These are phyloP conservation scores for Blastomyces parvus DNA, from an alignment of 2,329 filamentous ascomycete genomes.

Conservation along the genomic window DNA sequence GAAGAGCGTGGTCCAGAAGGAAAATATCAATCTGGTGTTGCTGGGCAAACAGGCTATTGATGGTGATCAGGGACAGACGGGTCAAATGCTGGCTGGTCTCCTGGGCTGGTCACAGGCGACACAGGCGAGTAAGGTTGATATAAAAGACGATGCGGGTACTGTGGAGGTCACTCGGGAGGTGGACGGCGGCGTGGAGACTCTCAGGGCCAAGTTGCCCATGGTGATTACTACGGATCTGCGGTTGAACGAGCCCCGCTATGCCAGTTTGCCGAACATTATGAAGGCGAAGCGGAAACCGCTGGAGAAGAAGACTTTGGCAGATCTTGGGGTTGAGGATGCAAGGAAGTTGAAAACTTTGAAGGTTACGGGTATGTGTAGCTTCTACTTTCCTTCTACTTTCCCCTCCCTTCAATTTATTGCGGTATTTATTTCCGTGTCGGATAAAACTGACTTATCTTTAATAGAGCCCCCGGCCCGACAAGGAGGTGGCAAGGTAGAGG, in stretches of 20 bases:
- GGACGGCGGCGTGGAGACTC: constrained; percentile 87
- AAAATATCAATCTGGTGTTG: constrained; percentile 85
- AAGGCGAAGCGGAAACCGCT: constrained; percentile 99
- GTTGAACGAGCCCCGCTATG: constrained; percentile 90
- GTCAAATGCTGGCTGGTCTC: constrained; percentile 92
- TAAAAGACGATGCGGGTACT: constrained; percentile 56
- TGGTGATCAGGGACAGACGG: constrained; percentile 89
- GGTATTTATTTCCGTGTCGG: constrained; percentile 1
- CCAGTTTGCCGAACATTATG: constrained; percentile 96
- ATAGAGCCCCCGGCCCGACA: constrained; percentile 76
- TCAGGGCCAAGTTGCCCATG: constrained; percentile 77
- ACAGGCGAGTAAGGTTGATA: constrained; percentile 75
- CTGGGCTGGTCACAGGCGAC: constrained; percentile 92
- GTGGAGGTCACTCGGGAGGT: constrained; percentile 83
- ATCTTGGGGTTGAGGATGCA: constrained; percentile 67
- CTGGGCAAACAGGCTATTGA: constrained; percentile 98
- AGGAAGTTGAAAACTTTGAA: constrained; percentile 80
- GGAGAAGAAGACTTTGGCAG: constrained; percentile 78
- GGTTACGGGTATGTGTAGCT: constrained; percentile 58
- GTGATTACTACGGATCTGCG: constrained; percentile 90
- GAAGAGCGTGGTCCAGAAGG: constrained; percentile 64
- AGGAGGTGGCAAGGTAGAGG: constrained; percentile 93
- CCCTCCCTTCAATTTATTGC: background rate
- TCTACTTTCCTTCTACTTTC: constrained; percentile 8
- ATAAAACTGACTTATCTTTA: constrained; percentile 10